A percentile compares a stretch with the other conserved stretches of the same genome.
These are phyloP conservation scores for Kingdonia uniflora DNA, from an alignment of 164 flowering plant genomes.

Conservation along the genomic window DNA sequence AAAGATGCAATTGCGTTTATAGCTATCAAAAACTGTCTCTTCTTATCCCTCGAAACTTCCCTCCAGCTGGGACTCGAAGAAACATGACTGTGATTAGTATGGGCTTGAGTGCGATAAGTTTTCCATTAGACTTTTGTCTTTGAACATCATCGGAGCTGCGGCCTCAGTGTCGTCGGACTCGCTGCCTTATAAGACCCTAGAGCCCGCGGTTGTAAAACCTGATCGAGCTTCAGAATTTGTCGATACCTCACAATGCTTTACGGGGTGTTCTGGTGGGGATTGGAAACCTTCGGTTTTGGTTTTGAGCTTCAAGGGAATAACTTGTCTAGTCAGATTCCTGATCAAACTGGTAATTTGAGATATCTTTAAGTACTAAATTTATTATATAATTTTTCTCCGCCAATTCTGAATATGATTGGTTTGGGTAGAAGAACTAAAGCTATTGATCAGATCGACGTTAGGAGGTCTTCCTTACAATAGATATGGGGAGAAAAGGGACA, in stretches of 20 bases:
- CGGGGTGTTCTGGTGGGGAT: slow-evolving; percentile 42
- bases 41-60: slow-evolving; percentile 24
- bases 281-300: slow-evolving; percentile 20
- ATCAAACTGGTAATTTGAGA: slow-evolving; percentile 25
- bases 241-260: slow-evolving; percentile 31
- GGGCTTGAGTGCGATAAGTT: slow-evolving; percentile 39
- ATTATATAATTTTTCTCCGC: slow-evolving; percentile 38
- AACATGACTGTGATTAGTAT: slow-evolving; percentile 36
- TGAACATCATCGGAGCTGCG: slow-evolving; percentile 20
- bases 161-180: neutral
- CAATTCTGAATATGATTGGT: slow-evolving; percentile 42
- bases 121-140: slow-evolving; percentile 27
- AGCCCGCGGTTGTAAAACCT: slow-evolving; percentile 30
- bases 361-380: slow-evolving; percentile 44
- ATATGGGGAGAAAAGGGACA: no score
- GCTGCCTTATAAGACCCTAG: slow-evolving; percentile 26
- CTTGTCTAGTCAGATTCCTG: slow-evolving; percentile 46
- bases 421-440: slow-evolving; percentile 14
- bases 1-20: slow-evolving; percentile 35
- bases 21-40: slow-evolving; percentile 27
- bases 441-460: no score
- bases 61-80: slow-evolving; percentile 27
- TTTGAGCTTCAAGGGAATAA: slow-evolving; percentile 54
- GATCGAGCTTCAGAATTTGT: slow-evolving; percentile 30
- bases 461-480: no score